These are phyloP conservation scores for Mallotus japonicus DNA, from an alignment of 441 rosid genomes.

Conservation along the genomic window DNA sequence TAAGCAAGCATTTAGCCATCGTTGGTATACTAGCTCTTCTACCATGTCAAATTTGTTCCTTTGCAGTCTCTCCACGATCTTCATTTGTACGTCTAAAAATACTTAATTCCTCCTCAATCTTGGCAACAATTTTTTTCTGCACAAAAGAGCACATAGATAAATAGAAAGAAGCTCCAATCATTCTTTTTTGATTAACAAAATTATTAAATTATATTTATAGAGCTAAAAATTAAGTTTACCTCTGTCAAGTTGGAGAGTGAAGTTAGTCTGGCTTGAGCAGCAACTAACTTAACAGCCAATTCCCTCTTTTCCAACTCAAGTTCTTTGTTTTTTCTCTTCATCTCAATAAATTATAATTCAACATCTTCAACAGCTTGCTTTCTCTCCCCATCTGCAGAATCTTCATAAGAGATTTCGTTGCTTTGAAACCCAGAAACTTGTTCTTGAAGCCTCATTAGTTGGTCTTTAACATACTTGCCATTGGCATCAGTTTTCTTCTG, in stretches of 20 bases:
- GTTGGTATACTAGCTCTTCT: slow-evolving; percentile 45
- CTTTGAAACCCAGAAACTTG: slow-evolving; percentile 20
- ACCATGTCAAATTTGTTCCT: slow-evolving; percentile 36
- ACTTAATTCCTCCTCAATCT: slow-evolving; percentile 19
- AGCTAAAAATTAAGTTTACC: slow-evolving; percentile 17
- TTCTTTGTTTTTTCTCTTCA: slow-evolving; percentile 35
- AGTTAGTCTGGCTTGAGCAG: slow-evolving; percentile 24
- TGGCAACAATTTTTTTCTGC: slow-evolving; percentile 24
- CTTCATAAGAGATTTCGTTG: not conserved
- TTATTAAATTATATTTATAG: not conserved
- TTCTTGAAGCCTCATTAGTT: slow-evolving; percentile 28
- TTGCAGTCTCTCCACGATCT: slow-evolving; percentile 35
- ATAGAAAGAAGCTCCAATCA: not conserved
- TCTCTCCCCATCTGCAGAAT: slow-evolving; percentile 22
- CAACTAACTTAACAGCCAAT: slow-evolving; percentile 24
- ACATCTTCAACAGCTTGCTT: slow-evolving; percentile 3
- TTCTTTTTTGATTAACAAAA: too few relatives aligned
- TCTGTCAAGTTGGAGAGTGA: slow-evolving; percentile 25
- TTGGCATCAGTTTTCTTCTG: slow-evolving; percentile 22
- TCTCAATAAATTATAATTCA: slow-evolving; percentile 25
- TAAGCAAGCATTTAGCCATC: slow-evolving; percentile 42
- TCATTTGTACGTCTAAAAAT: slow-evolving; percentile 21
- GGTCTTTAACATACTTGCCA: slow-evolving; percentile 16
- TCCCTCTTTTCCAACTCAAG: slow-evolving; percentile 43
- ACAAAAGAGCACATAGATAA: not conserved